Percentiles rank a stretch among this genome's conserved stretches.
phyloP scores from a whole-genome alignment of 2,329 filamentous ascomycete genomes.

The Cladosporium sp. region DNA sequence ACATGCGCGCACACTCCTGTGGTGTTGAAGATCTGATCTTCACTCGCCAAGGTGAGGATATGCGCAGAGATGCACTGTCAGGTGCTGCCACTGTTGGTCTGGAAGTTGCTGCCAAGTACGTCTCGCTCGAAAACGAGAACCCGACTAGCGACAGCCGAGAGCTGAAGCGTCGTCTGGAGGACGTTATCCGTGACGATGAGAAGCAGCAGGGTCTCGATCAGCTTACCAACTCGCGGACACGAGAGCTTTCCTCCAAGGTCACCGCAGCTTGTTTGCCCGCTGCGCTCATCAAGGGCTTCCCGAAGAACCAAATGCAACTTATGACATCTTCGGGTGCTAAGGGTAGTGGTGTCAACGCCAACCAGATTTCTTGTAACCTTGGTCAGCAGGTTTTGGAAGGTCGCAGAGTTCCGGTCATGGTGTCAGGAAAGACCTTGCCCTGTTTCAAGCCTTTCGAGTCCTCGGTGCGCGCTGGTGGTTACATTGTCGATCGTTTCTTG shows the following conservation, averaged over 20 bases:
- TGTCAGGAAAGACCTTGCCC: slow-evolving; percentile 92
- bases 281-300: slow-evolving; percentile 87
- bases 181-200: slow-evolving; percentile 83
- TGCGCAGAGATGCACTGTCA: slow-evolving; percentile 68
- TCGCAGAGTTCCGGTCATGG: slow-evolving; percentile 92
- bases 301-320: slow-evolving; percentile 96
- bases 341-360: slow-evolving; percentile 89
- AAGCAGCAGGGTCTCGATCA: slow-evolving; percentile 92
- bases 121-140: slow-evolving; percentile 71
- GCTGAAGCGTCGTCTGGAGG: slow-evolving; percentile 77
- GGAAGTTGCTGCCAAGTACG: slow-evolving; percentile 81
- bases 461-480: slow-evolving; percentile 84
- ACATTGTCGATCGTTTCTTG: slow-evolving; percentile 94
- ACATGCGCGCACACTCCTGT: slow-evolving; percentile 94
- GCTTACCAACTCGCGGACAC: slow-evolving; percentile 73
- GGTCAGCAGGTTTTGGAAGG: slow-evolving; percentile 97
- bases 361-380: slow-evolving; percentile 95
- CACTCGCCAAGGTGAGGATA: slow-evolving; percentile 74
- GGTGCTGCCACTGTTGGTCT: slow-evolving; percentile 71
- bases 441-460: slow-evolving; percentile 94
- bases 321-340: slow-evolving; percentile 98
- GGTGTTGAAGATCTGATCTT: slow-evolving; percentile 94
- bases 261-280: slow-evolving; percentile 77
- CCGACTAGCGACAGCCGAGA: slow-evolving; percentile 68
- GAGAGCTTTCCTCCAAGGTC: slow-evolving; percentile 73